Conservation (phyloP, 148 eudicot species). For the Hydrangea macrophylla region DNA sequence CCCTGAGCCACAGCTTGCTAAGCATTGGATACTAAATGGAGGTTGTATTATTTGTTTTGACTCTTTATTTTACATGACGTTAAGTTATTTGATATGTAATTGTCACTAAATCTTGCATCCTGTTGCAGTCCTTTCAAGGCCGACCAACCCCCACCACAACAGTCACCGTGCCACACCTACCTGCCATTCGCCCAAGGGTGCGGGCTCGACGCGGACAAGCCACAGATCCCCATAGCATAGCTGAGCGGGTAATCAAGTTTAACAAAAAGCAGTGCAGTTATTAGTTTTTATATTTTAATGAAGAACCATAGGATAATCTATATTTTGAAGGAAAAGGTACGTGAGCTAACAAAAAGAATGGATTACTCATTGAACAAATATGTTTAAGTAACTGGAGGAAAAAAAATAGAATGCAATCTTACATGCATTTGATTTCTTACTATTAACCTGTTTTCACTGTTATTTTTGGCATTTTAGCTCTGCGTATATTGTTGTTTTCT, state of each 20-base stretch:
- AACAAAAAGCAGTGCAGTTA: not conserved
- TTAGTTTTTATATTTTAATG: not conserved
- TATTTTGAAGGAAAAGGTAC: not conserved
- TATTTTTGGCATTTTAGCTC: not conserved
- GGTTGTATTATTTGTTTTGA: not conserved
- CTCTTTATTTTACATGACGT: not conserved
- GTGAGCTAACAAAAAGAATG: not conserved
- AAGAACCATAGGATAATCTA: too few relatives aligned
- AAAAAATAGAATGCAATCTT: not conserved
- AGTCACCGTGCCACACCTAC: conserved; percentile 43
- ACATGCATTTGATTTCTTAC: conserved; percentile 1
- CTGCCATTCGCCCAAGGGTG: conserved; percentile 50
- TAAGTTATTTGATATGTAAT: not conserved
- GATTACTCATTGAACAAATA: not conserved
- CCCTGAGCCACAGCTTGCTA: not conserved
- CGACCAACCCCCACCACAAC: conserved; percentile 35
- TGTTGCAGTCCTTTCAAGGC: conserved; percentile 41
- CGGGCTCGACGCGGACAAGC: conserved; percentile 61
- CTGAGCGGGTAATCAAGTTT: conserved; percentile 42
- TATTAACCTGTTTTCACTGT: not conserved
- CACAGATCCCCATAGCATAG: conserved; percentile 64
- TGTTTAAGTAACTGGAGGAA: not conserved
- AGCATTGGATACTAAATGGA: not conserved
- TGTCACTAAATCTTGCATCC: not conserved
- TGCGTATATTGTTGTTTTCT: not conserved